phyloP scores from a whole-genome alignment of 1,284 basidiomycete species.

The Pyrrhoderma noxium region DNA sequence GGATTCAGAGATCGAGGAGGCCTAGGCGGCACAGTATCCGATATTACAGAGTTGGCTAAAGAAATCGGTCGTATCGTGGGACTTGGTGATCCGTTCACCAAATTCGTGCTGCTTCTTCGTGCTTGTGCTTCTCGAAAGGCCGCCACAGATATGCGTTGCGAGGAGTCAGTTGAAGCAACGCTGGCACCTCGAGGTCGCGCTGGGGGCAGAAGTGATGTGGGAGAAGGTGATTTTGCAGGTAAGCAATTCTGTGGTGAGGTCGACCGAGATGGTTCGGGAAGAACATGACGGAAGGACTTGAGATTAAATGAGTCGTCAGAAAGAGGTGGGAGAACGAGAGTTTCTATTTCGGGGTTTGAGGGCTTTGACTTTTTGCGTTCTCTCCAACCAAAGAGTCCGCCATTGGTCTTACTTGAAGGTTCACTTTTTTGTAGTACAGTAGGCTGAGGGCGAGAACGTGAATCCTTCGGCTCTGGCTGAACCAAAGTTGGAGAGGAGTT shows the following conservation, averaged over 20 bases:
- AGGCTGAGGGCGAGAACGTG: constrained; percentile 11
- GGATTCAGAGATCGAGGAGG: constrained; percentile 8
- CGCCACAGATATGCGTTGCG: constrained; percentile 67
- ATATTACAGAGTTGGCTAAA: constrained; percentile 8
- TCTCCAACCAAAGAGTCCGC: constrained; percentile 20
- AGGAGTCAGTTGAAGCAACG: constrained; percentile 47
- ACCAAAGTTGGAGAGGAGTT: constrained; percentile 11
- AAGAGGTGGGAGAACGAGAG: constrained; percentile 15
- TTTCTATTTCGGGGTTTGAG: constrained; percentile 10
- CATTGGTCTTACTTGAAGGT: constrained; percentile 13
- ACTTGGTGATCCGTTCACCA: constrained; percentile 48
- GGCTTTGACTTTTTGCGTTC: constrained; percentile 18
- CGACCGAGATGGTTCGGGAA: constrained; percentile 30
- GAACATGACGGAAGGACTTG: constrained; percentile 61
- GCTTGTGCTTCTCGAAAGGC: constrained; percentile 73
- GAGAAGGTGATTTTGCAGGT: constrained; percentile 21
- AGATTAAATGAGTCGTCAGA: constrained; percentile 41
- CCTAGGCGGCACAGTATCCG: constrained; percentile 19
- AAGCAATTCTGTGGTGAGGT: constrained; percentile 21
- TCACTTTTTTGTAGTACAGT: constrained; percentile 7
- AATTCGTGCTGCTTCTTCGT: constrained; percentile 50
- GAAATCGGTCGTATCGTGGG: constrained; percentile 34
- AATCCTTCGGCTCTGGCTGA: not conserved
- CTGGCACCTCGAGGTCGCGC: constrained; percentile 50
- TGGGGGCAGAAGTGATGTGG: constrained; percentile 20